phyloP scores from a whole-genome alignment of 2,329 filamentous ascomycete species.

The Sporothrix humicola region DNA sequence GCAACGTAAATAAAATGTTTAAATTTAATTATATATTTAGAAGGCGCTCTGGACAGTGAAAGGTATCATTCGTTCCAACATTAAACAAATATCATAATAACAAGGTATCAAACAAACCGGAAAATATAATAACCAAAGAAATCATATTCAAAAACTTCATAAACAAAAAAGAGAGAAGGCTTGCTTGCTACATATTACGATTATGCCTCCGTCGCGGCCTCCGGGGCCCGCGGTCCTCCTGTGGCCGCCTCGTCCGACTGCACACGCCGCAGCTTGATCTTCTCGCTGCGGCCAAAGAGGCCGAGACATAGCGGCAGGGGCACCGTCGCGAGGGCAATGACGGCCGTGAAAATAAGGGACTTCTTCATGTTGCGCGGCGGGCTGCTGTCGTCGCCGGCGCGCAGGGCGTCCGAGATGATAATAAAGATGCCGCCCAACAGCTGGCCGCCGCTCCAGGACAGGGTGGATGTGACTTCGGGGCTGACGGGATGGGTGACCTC shows the following conservation, averaged over 20 bases:
- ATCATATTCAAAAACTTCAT: background rate
- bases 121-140: background rate
- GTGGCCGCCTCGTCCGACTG: constrained; percentile 48
- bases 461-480: constrained; percentile 81
- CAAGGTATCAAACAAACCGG: background rate
- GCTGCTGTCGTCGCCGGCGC: constrained; percentile 55
- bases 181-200: background rate
- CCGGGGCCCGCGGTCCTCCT: background rate
- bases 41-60: background rate
- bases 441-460: constrained; percentile 88
- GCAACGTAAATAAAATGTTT: no score
- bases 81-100: background rate
- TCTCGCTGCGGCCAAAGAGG: constrained; percentile 66
- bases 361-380: constrained; percentile 76
- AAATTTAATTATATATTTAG: no score
- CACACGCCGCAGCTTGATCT: constrained; percentile 58
- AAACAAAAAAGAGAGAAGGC: background rate
- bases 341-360: constrained; percentile 79
- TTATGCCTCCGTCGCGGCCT: constrained; percentile 1
- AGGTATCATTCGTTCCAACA: constrained; percentile 4
- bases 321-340: constrained; percentile 67
- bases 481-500: constrained; percentile 86
- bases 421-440: constrained; percentile 85
- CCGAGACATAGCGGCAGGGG: constrained; percentile 74
- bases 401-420: constrained; percentile 77